Evolutionary conservation across 495 filamentous ascomycete species (phyloP), one percentile per base, ranked within the genome.

Genomic region (Talaromyces borbonicus): DNA sequence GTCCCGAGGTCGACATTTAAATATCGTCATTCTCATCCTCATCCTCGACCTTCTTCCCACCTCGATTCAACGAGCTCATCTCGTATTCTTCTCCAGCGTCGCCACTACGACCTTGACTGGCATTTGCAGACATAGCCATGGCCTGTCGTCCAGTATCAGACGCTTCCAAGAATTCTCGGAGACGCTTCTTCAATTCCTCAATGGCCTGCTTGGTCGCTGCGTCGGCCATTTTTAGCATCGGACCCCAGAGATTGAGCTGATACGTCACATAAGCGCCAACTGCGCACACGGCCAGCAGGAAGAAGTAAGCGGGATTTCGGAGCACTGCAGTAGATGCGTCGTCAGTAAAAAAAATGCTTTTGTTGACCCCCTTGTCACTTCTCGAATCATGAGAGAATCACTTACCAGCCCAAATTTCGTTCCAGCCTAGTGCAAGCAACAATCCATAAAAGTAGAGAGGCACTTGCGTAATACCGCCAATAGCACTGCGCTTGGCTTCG

Each of bases 401-500:
- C 85, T 72, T 73, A 93, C 88, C 85, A 56, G 87, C 84, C 51
- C 90, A 58, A 48, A 97, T 87, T 65, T 98, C 92, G 62, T 98
- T 98, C 92, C 92, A 97, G 19, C 92, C 92, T 31, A 98, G 69
- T 23, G 87, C 87, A 48, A 98, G 65, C 43, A 98, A 65, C 40
- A 96, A 55, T 15, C 78, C 90, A 52, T 94, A 98, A 60, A 97
- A 95, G 62, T 94, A 97, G 45, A 95, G 58, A 15, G 92, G 92
- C 46, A 97, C 84, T 65, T 97, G 89, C 3, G 87, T 86, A 52
- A 49, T 84, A 47, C 90, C 89, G 33, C 92, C 92, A 56, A 97
- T 94, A 26, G 92, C 90, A 64, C 88, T 87, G 36, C 92, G 77
- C 73, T 96, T 97, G 25, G 92, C 92, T 63, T 98, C 92, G 31